Evolutionary conservation across 129 eudicot genomes (phyloP).

Genomic region (Chrysanthemum makinoi): DNA sequence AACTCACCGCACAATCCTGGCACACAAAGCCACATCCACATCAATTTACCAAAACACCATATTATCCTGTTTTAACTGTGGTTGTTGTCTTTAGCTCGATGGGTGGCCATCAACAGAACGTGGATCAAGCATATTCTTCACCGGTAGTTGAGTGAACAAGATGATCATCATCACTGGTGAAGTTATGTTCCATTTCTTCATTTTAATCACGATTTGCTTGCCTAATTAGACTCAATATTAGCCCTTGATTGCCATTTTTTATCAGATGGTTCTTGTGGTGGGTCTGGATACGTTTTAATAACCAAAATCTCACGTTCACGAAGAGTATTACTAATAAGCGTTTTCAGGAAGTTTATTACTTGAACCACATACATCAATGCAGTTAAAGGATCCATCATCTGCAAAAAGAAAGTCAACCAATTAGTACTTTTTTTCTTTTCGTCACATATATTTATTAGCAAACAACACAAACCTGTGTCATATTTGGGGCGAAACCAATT

Average conservation of each 20-base stretch:
- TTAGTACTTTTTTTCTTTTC: neutral
- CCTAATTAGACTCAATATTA: conserved; percentile 31
- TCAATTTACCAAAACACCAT: neutral
- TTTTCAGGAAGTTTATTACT: conserved; percentile 91
- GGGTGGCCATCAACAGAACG: conserved; percentile 29
- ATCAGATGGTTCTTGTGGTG: conserved; percentile 40
- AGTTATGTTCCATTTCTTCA: conserved; percentile 17
- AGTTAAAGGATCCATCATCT: conserved; percentile 58
- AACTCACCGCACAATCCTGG: conserved; percentile 90
- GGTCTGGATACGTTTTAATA: conserved; percentile 36
- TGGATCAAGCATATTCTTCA: conserved; percentile 46
- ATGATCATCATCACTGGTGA: conserved; percentile 33
- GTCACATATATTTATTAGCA: too few species aligned
- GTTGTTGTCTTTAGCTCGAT: conserved; percentile 17
- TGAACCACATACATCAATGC: conserved; percentile 89
- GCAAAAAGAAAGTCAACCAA: neutral
- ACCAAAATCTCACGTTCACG: conserved; percentile 55
- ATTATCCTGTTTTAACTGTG: too few species aligned
- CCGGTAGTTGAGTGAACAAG: conserved; percentile 32
- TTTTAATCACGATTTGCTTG: conserved; percentile 17
- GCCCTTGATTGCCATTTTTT: conserved; percentile 58
- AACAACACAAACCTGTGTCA: conserved; percentile 64
- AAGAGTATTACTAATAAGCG: conserved; percentile 62
- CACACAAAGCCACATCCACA: conserved; percentile 25
- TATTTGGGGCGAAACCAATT: conserved; percentile 90